A percentile compares a stretch with the other conserved stretches of the same genome.
Evolutionary conservation across 192 early-diverging fungal genomes (phyloP).

Genomic region (Mortierella hygrophila): DNA sequence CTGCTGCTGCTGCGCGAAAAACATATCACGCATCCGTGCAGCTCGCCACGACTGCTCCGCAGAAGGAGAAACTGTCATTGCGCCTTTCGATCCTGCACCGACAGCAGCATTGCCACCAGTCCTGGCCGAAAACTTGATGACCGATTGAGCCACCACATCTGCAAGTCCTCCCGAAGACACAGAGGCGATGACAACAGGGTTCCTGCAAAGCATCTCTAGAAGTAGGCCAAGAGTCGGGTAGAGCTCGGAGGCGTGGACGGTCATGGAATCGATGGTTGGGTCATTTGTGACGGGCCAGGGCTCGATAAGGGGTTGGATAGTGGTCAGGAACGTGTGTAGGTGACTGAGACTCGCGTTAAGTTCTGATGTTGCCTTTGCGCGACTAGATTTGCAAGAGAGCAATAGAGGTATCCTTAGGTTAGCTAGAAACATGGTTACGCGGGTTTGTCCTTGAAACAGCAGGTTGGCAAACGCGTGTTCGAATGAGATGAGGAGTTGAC

Average conservation of each 20-base stretch:
- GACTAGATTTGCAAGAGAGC: slow-evolving; percentile 4
- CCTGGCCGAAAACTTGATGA: slow-evolving; percentile 27
- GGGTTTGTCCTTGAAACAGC: neutral
- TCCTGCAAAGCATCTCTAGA: slow-evolving; percentile 20
- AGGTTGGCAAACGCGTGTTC: neutral
- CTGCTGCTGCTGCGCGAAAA: neutral
- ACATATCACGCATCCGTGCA: slow-evolving; percentile 23
- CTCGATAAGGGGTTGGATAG: slow-evolving; percentile 17
- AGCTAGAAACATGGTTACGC: no score
- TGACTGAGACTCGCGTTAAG: slow-evolving; percentile 12
- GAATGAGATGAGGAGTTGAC: neutral
- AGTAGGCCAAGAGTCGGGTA: slow-evolving; percentile 28
- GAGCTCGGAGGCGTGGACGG: neutral
- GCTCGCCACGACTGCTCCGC: neutral
- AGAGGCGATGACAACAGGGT: slow-evolving; percentile 21
- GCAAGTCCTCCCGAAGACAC: neutral
- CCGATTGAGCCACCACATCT: neutral
- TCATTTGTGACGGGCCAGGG: neutral
- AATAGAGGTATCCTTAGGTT: neutral
- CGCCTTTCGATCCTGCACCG: neutral
- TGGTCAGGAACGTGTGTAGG: slow-evolving; percentile 20
- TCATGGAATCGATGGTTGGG: neutral
- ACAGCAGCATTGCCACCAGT: neutral
- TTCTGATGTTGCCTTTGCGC: slow-evolving; percentile 10
- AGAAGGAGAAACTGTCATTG: neutral